Evolutionary conservation across 2,329 filamentous ascomycete species (phyloP).

Genomic region (Alternaria dauci): DNA sequence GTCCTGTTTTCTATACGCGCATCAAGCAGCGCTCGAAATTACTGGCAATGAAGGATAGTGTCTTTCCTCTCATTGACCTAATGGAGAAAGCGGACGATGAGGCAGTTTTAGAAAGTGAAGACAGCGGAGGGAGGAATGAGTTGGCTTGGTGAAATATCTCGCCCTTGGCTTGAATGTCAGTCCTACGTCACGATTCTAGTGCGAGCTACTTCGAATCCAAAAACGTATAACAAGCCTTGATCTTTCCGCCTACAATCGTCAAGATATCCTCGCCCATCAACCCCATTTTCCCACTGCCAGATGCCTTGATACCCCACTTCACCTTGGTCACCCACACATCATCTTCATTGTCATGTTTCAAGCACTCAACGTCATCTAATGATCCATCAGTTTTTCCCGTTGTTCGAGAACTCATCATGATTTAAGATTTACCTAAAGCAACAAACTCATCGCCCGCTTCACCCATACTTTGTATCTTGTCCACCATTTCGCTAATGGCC

Average conservation of each 20-base stretch:
- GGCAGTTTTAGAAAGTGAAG: not conserved
- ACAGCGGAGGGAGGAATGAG: not conserved
- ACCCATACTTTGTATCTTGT: not conserved
- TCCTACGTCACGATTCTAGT: not conserved
- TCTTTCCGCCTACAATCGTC: constrained; percentile 16
- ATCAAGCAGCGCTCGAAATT: constrained; percentile 63
- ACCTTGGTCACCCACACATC: constrained; percentile 17
- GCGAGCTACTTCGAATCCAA: constrained; percentile 8
- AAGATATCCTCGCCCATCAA: constrained; percentile 18
- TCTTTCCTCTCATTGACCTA: constrained; percentile 37
- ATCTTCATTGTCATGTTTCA: constrained; percentile 2
- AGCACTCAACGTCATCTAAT: constrained; percentile 11
- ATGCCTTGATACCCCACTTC: constrained; percentile 17
- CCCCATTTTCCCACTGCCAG: not conserved
- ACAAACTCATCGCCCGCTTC: not conserved
- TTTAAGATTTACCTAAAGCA: not conserved
- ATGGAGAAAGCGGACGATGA: constrained; percentile 31
- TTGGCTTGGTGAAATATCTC: not conserved
- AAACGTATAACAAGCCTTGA: constrained; percentile 23
- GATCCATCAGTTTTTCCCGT: not conserved
- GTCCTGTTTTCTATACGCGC: constrained; percentile 87
- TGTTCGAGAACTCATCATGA: not conserved
- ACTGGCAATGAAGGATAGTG: constrained; percentile 30
- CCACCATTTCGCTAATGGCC: not conserved
- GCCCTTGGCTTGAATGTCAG: not conserved